phyloP scores from a whole-genome alignment of 2,329 filamentous ascomycete genomes.

The Ilyonectria mors-panacis region DNA sequence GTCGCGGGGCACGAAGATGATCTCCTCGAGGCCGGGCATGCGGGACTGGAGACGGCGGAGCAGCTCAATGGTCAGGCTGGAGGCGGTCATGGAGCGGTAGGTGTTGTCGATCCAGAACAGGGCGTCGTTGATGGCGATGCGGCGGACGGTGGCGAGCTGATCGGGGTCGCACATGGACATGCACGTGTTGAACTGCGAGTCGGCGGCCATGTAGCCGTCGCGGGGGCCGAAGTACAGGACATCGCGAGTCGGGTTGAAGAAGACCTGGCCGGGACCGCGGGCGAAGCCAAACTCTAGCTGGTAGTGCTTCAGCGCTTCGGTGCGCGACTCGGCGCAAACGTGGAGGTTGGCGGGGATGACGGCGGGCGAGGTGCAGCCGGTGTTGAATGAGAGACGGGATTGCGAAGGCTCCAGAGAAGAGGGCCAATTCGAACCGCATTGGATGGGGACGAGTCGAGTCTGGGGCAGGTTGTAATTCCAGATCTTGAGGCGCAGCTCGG shows the following conservation, averaged over 20 bases:
- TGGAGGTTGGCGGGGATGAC: slow-evolving; percentile 62
- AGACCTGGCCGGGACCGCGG: slow-evolving; percentile 57
- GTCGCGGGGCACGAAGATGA: slow-evolving; percentile 61
- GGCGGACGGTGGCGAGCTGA: slow-evolving; percentile 59
- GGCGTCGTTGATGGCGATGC: slow-evolving; percentile 62
- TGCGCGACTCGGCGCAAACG: slow-evolving; percentile 62
- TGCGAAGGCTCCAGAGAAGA: slow-evolving; percentile 36
- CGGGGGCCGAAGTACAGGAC: slow-evolving; percentile 65
- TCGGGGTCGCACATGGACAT: slow-evolving; percentile 58
- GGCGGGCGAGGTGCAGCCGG: slow-evolving; percentile 59
- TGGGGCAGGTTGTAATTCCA: slow-evolving; percentile 62
- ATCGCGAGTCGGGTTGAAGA: slow-evolving; percentile 59
- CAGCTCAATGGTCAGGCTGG: slow-evolving; percentile 57
- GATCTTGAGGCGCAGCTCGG: slow-evolving; percentile 63
- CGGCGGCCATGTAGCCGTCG: slow-evolving; percentile 61
- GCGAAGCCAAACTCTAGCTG: slow-evolving; percentile 59
- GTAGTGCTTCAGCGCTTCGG: slow-evolving; percentile 60
- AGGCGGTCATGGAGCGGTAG: slow-evolving; percentile 57
- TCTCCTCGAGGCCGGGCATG: slow-evolving; percentile 58
- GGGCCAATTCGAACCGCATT: slow-evolving; percentile 54
- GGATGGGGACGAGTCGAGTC: slow-evolving; percentile 61
- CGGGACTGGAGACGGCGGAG: slow-evolving; percentile 56
- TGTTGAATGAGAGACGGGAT: slow-evolving; percentile 36
- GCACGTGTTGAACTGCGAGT: slow-evolving; percentile 61
- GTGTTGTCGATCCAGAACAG: slow-evolving; percentile 57